Evolutionary conservation across 1,284 basidiomycete genomes (phyloP), one percentile per base, ranked within the genome.

Genomic region (Tremellales sp.): DNA sequence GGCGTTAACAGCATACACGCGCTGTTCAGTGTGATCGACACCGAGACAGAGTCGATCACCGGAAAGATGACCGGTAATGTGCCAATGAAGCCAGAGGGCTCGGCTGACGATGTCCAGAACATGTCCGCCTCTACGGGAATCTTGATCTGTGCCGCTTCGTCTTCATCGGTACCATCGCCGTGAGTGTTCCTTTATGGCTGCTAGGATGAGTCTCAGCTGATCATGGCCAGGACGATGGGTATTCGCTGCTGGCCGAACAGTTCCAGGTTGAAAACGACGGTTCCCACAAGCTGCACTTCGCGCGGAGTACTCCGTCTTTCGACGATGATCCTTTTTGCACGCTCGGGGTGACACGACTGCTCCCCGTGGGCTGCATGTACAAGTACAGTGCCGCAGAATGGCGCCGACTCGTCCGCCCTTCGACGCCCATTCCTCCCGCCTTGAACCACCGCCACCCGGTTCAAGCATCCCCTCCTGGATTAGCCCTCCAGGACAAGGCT

Each of bases 31-130:
- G 47, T 52, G 9, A 34, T 45, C 18, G 50, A 52, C 26, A 32
- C 40, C 24, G 21, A 22, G 19, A 14, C 16, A 24, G 44, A 33
- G 4, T 27, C 26, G 5, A 39, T 49, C 2, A 12, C 45, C 2
- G 19, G 32, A 4, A 61, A 56, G 39, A 48, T 63, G 19, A 47
- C 47, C 25, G 58, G 61, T 62, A 27, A 48, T n/a, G n/a, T n/a
- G n/a, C n/a, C n/a, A n/a, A n/a, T n/a, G n/a, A n/a, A n/a, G n/a
- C n/a, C n/a, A n/a, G n/a, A n/a, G n/a, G n/a, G n/a, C n/a, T n/a
- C n/a, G n/a, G 56, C 16, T 27, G 5, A 1, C 3, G 14, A 0
- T 0, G 10, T n/a, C 14, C 22, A 44, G 42, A 32, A 21, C 31
- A 52, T 24, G 29, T 46, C 39, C 29, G 13, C 12, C 34, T 43